Percentiles rank a stretch among this genome's conserved stretches.
phyloP scores from a whole-genome alignment of 179 eudicot species.

The Silene vulgaris region DNA sequence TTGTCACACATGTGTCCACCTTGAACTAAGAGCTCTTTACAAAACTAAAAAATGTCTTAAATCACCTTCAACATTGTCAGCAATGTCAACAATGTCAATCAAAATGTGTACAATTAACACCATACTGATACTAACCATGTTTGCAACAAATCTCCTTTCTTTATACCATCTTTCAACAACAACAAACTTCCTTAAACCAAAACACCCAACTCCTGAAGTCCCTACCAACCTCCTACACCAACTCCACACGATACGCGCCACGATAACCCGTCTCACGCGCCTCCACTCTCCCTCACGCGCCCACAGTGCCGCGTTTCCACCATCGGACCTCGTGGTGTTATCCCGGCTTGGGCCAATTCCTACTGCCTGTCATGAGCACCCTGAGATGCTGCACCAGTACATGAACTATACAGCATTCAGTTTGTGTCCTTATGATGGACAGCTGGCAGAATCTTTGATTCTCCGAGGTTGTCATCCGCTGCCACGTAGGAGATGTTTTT shows the following conservation, averaged over 20 bases:
- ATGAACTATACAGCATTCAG: conserved; percentile 73
- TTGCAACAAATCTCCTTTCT: too few relatives aligned
- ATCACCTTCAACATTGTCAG: too few relatives aligned
- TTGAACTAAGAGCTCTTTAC: background rate
- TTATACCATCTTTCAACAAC: too few relatives aligned
- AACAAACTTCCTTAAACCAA: too few relatives aligned
- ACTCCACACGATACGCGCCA: conserved; percentile 82
- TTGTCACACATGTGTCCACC: background rate
- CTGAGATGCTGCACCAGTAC: conserved; percentile 61
- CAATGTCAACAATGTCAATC: too few relatives aligned
- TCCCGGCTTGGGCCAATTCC: conserved; percentile 63
- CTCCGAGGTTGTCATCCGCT: conserved; percentile 82
- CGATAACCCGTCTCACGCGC: conserved; percentile 88
- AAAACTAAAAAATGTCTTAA: too few relatives aligned
- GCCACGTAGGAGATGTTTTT: conserved; percentile 74
- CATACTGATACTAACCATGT: too few relatives aligned
- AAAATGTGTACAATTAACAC: too few relatives aligned
- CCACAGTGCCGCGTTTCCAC: conserved; percentile 20
- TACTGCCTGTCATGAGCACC: conserved; percentile 58
- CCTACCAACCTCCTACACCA: conserved; percentile 80
- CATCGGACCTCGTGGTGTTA: conserved; percentile 65
- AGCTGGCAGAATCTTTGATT: conserved; percentile 56
- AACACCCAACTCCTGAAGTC: conserved; percentile 37
- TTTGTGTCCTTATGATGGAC: conserved; percentile 48
- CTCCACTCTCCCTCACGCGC: conserved; percentile 37